These are phyloP conservation scores for Articulospora tetracladia DNA, from an alignment of 495 filamentous ascomycete genomes.

Conservation along the genomic window DNA sequence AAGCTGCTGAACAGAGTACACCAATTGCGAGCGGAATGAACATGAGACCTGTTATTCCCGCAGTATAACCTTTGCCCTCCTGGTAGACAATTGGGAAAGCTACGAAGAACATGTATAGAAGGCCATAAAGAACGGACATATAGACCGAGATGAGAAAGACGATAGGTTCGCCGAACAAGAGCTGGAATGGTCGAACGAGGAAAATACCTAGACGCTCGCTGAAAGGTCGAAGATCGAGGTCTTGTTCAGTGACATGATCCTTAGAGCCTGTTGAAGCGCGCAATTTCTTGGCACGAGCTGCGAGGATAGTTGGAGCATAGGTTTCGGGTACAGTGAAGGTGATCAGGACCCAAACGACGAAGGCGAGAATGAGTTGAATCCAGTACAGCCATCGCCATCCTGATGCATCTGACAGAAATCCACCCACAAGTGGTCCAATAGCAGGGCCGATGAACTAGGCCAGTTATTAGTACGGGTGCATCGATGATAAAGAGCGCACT, in stretches of 20 bases:
- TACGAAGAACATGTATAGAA: slow-evolving; percentile 66
- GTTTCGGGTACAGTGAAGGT: slow-evolving; percentile 81
- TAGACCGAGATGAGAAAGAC: slow-evolving; percentile 70
- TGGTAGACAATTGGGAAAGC: slow-evolving; percentile 79
- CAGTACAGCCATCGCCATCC: slow-evolving; percentile 88
- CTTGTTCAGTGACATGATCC: slow-evolving; percentile 66
- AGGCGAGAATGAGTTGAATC: slow-evolving; percentile 70
- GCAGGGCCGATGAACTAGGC: slow-evolving; percentile 58
- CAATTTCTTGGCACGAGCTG: slow-evolving; percentile 59
- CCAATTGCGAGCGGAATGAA: slow-evolving; percentile 73
- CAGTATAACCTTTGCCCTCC: slow-evolving; percentile 66
- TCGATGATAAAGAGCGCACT: too few species aligned
- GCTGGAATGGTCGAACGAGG: slow-evolving; percentile 72
- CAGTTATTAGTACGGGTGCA: too few species aligned
- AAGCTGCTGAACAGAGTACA: slow-evolving; percentile 59
- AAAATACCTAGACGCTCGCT: slow-evolving; percentile 60
- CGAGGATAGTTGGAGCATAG: slow-evolving; percentile 69
- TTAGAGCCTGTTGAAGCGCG: slow-evolving; percentile 60
- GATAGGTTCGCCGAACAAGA: slow-evolving; percentile 75
- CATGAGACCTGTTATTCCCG: slow-evolving; percentile 72
- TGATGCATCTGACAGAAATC: slow-evolving; percentile 61
- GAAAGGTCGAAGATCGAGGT: slow-evolving; percentile 65
- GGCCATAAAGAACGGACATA: slow-evolving; percentile 49
- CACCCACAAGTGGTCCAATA: slow-evolving; percentile 69
- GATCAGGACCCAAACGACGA: slow-evolving; percentile 63